Evolutionary conservation across 2,329 filamentous ascomycete genomes (phyloP), one percentile per base, ranked within the genome.

Genomic region (Aspergillus flavus): DNA sequence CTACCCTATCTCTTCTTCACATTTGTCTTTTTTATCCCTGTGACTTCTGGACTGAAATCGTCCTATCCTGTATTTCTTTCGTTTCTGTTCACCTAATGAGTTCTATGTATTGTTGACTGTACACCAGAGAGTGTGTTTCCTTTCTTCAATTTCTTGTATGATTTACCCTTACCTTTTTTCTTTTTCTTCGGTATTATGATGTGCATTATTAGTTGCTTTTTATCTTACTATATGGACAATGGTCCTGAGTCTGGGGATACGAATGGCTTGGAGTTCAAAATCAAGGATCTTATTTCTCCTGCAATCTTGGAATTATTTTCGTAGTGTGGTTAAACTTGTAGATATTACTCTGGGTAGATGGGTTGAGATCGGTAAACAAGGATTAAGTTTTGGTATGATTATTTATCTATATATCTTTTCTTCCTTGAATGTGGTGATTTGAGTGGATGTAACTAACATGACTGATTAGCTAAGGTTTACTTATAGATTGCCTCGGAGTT

Each of bases 41-140:
- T 53, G 34, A 19, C 28, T 28, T 58, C 57, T n/a, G 57, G 45
- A 32, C 48, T 36, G 39, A 58, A 16, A 41, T n/a, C 16, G 39
- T 48, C 39, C 39, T 14, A 12, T 12, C 11, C 32, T 57, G 56
- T 23, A 50, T 45, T 6, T 10, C 43, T 9, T 28, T 6, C 34
- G 34, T 14, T 14, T 14, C 34, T 6, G 34, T 36, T 36, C 34
- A 21, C 41, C 28, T 45, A 19, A 55, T 55, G 52, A 39, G 21
- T 21, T 39, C 48, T 11, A 52, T 55, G 32, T 55, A 55, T 32
- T 39, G 12, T 62, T 34, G 46, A 59, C 28, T 43, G 11, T 58
- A 57, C 61, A 55, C 57, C 45, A 54, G 36, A 30, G 5, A 57
- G 58, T 61, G 45, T 43, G n/a, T 16, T 3, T 60, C 36, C 23